These are phyloP conservation scores for Jamesozyma spencerorum DNA, from an alignment of 805 yeast genomes.

Conservation along the genomic window DNA sequence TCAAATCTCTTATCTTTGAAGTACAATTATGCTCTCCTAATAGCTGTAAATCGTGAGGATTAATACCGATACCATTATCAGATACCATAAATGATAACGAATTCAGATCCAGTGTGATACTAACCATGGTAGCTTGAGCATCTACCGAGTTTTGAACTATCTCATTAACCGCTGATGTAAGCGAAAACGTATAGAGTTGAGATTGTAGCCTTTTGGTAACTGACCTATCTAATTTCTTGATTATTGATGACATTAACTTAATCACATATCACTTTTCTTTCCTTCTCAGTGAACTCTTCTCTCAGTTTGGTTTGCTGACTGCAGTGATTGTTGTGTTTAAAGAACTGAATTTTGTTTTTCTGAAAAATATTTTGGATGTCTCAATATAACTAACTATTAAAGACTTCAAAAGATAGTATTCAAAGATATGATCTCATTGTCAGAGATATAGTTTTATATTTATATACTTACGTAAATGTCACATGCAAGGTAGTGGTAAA, in stretches of 20 bases:
- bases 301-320: no score
- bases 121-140: slow-evolving; percentile 36
- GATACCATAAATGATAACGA: slow-evolving; percentile 33
- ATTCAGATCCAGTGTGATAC: slow-evolving; percentile 31
- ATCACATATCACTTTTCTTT: no score
- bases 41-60: slow-evolving; percentile 35
- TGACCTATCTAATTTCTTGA: slow-evolving; percentile 11
- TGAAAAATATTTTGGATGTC: no score
- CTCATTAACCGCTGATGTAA: slow-evolving; percentile 39
- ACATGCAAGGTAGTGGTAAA: no score
- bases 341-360: no score
- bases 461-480: no score
- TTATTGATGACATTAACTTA: slow-evolving; percentile 4
- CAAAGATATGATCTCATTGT: no score
- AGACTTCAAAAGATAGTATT: no score
- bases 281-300: not conserved
- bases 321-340: no score
- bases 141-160: slow-evolving; percentile 49
- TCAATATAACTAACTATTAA: no score
- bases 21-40: slow-evolving; percentile 46
- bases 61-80: slow-evolving; percentile 72
- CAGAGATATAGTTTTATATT: no score
- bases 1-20: slow-evolving; percentile 39
- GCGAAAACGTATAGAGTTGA: slow-evolving; percentile 30
- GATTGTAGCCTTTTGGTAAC: slow-evolving; percentile 23